A percentile compares a stretch with the other conserved stretches of the same genome.
These are phyloP conservation scores for Nepenthes mirabilis DNA, from an alignment of 148 eudicot species.

Conservation along the genomic window DNA sequence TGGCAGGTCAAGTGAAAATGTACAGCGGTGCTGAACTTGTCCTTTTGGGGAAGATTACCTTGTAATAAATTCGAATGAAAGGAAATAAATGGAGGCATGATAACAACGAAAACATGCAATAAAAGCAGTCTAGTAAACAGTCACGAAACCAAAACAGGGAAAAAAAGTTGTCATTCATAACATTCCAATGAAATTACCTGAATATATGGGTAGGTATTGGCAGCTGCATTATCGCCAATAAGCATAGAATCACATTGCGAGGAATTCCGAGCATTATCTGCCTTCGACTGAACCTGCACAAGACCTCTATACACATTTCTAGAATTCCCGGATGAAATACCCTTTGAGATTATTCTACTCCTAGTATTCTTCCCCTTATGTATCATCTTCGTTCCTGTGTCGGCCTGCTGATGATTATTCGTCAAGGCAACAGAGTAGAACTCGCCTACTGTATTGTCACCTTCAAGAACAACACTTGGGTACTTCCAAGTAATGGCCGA, in stretches of 20 bases:
- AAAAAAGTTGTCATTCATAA: not conserved
- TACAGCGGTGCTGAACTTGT: too few relatives aligned
- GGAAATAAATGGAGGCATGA: too few relatives aligned
- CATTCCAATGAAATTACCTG: slow-evolving; percentile 37
- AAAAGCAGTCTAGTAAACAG: too few relatives aligned
- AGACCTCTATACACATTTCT: slow-evolving; percentile 86
- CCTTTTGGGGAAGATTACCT: too few relatives aligned
- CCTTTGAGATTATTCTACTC: slow-evolving; percentile 89
- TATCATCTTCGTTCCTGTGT: slow-evolving; percentile 94
- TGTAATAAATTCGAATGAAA: too few relatives aligned
- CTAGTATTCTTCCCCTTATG: slow-evolving; percentile 89
- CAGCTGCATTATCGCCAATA: slow-evolving; percentile 79
- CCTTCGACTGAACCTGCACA: slow-evolving; percentile 74
- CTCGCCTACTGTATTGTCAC: slow-evolving; percentile 88
- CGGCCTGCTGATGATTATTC: slow-evolving; percentile 85
- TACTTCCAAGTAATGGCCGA: slow-evolving; percentile 99
- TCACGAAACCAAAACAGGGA: not conserved
- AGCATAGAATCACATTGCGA: slow-evolving; percentile 99
- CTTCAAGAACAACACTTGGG: slow-evolving; percentile 87
- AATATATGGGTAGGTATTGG: slow-evolving; percentile 89
- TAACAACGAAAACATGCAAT: too few relatives aligned
- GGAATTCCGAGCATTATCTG: slow-evolving; percentile 71
- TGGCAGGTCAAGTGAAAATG: too few relatives aligned
- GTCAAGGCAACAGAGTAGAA: slow-evolving; percentile 94
- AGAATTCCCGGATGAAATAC: slow-evolving; percentile 85